phyloP scores from a whole-genome alignment of 2,329 filamentous ascomycete genomes.

The Colletotrichum aenigma region DNA sequence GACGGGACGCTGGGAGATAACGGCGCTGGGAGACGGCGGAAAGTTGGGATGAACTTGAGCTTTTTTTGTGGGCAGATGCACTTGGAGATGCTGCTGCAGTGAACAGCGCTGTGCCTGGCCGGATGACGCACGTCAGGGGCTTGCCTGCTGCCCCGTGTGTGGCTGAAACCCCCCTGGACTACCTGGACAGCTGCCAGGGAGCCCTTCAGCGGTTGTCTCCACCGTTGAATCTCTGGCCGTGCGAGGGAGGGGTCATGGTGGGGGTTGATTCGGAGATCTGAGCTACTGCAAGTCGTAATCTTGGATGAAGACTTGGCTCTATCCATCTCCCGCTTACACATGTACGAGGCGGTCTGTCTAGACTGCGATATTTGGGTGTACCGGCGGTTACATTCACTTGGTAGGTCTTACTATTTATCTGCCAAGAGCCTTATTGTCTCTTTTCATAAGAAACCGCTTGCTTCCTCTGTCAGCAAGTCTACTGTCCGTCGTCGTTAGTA shows the following conservation, averaged over 20 bases:
- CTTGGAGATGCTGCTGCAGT: neutral
- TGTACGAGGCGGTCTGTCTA: neutral
- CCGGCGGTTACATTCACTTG: neutral
- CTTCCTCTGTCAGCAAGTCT: neutral
- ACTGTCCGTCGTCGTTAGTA: neutral
- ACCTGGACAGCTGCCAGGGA: neutral
- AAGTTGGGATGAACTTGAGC: constrained; percentile 9
- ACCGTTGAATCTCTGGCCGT: neutral
- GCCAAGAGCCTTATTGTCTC: neutral
- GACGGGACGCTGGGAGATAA: neutral
- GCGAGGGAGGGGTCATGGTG: constrained; percentile 9
- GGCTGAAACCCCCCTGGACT: constrained; percentile 3
- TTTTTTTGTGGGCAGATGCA: constrained; percentile 4
- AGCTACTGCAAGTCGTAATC: constrained; percentile 1
- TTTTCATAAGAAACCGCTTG: neutral
- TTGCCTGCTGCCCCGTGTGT: neutral
- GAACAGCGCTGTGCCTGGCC: neutral
- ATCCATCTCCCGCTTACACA: constrained; percentile 12
- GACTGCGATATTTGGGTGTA: neutral
- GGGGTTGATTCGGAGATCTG: neutral
- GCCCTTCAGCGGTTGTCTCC: constrained; percentile 1
- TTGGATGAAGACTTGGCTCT: constrained; percentile 5
- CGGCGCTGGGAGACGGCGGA: neutral
- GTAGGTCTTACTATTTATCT: neutral
- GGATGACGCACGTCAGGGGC: constrained; percentile 20